A percentile compares a stretch with the other conserved stretches of the same genome.
Evolutionary conservation across 225 moss, liverwort and hornwort genomes (phyloP).

Genomic region (Physcomitrellopsis africana): DNA sequence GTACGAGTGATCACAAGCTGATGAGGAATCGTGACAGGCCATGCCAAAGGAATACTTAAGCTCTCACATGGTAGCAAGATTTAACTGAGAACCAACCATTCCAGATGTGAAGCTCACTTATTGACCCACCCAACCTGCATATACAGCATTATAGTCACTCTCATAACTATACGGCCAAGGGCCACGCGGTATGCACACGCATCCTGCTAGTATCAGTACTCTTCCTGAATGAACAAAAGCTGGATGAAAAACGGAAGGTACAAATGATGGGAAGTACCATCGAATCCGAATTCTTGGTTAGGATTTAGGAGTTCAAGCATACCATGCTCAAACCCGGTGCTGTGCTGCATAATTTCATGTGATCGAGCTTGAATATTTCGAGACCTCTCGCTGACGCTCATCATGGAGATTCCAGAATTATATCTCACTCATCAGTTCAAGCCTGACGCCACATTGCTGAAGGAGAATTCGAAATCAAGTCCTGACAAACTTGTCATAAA

Average conservation of each 20-base stretch:
- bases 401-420: background rate
- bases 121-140: conserved; percentile 23
- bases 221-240: background rate
- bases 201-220: conserved; percentile 24
- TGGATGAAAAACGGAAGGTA: background rate
- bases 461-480: conserved; percentile 26
- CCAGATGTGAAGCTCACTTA: conserved; percentile 18
- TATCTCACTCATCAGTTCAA: conserved; percentile 22
- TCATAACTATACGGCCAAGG: conserved; percentile 21
- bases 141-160: background rate
- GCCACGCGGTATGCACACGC: conserved; percentile 22
- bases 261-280: conserved; percentile 2
- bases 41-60: too few species aligned
- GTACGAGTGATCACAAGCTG: too few species aligned
- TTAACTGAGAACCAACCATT: conserved; percentile 3
- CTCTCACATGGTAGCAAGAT: too few species aligned
- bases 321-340: conserved; percentile 39
- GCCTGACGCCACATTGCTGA: conserved; percentile 12
- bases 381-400: conserved; percentile 7
- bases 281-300: conserved; percentile 42
- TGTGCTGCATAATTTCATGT: background rate
- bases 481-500: conserved; percentile 22
- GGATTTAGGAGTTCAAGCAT: conserved; percentile 45
- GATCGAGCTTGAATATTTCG: conserved; percentile 12
- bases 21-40: too few species aligned